Conservation (phyloP, 805 yeast species). For the Cyberlindnera samutprakarnensis region DNA sequence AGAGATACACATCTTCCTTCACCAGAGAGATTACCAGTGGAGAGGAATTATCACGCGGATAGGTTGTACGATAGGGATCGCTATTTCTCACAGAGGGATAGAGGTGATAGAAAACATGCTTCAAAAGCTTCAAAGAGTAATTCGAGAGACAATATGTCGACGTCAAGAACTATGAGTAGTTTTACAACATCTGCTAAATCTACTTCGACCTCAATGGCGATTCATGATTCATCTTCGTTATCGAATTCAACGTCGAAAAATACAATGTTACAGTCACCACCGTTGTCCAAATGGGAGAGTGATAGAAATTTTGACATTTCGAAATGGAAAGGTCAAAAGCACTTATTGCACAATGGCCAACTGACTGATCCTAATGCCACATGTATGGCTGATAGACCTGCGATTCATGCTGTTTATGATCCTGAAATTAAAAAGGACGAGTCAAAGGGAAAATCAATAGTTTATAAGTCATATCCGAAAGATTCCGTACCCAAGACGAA, state of each 20-base stretch:
- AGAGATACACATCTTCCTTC: neutral
- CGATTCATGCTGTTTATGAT: conserved; percentile 43
- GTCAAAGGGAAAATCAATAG: conserved; percentile 28
- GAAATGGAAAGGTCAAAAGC: conserved; percentile 2
- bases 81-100: conserved; percentile 1
- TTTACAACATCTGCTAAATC: no score
- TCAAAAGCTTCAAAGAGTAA: no score
- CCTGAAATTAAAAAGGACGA: conserved; percentile 40
- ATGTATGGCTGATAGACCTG: conserved; percentile 12
- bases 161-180: no score
- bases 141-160: no score
- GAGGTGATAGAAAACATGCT: neutral
- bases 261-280: neutral
- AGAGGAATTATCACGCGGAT: no score
- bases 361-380: conserved; percentile 1
- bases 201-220: no score
- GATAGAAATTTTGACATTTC: neutral
- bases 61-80: conserved; percentile 1
- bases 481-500: conserved; percentile 7
- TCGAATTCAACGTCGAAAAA: no score
- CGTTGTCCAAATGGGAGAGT: neutral
- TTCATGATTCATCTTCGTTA: no score
- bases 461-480: conserved; percentile 26
- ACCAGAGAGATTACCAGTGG: neutral
- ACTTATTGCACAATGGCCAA: conserved; percentile 4